phyloP scores from a whole-genome alignment of 169 alveolate genomes.

The Babesia sp. region DNA sequence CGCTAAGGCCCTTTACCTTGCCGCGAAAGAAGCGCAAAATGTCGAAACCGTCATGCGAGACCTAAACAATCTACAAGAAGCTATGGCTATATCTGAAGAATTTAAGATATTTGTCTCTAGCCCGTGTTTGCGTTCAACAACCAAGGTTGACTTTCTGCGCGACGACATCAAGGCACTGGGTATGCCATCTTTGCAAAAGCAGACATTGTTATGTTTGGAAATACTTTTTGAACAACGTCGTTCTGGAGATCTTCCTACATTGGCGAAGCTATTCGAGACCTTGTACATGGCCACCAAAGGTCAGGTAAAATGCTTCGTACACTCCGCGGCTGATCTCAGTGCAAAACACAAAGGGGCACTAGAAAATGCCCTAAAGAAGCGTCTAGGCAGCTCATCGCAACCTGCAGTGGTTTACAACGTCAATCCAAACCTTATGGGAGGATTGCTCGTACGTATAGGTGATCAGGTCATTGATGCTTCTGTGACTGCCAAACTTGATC shows the following conservation, averaged over 20 bases:
- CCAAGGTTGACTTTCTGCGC: constrained; percentile 52
- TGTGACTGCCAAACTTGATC: constrained; percentile 51
- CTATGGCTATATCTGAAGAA: constrained; percentile 40
- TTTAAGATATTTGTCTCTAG: constrained; percentile 31
- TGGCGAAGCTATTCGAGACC: constrained; percentile 56
- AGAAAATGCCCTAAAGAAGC: constrained; percentile 41
- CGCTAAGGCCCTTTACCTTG: constrained; percentile 63
- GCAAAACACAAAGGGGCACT: constrained; percentile 30
- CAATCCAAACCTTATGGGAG: constrained; percentile 57
- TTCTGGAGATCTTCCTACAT: constrained; percentile 29
- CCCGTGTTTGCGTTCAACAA: constrained; percentile 50
- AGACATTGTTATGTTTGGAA: constrained; percentile 58
- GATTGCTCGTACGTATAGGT: constrained; percentile 55
- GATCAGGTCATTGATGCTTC: constrained; percentile 65
- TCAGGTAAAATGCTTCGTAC: constrained; percentile 51
- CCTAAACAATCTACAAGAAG: constrained; percentile 23
- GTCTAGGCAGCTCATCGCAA: constrained; percentile 41
- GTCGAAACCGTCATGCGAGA: constrained; percentile 55
- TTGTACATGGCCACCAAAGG: constrained; percentile 51
- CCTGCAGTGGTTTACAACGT: constrained; percentile 46
- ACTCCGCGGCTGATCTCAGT: constrained; percentile 46
- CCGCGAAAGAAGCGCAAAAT: constrained; percentile 49
- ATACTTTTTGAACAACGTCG: constrained; percentile 57
- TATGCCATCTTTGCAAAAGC: constrained; percentile 35
- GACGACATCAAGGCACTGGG: constrained; percentile 43